Evolutionary conservation across 129 eudicot species (phyloP), one percentile per base, ranked within the genome.

Genomic region (Dittrichia graveolens): DNA sequence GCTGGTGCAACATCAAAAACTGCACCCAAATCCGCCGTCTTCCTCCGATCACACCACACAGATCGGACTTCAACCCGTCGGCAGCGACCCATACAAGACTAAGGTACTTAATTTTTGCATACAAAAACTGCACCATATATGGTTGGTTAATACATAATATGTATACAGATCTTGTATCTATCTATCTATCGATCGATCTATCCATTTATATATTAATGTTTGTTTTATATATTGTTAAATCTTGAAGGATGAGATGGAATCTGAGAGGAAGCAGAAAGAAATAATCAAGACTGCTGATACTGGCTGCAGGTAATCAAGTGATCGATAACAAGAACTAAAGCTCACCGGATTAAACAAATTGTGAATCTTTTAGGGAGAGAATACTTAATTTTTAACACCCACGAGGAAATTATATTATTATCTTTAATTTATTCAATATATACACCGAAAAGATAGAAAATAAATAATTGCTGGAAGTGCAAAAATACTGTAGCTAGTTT

Each of bases 1-100:
- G 6, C n/a, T 15, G 85, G 80, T 79, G 95, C 86, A 77, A 74
- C 78, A 58, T 54, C 83, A 44, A 43, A 72, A 48, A 69, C 59
- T 73, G 82, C 72, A 78, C 84, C 79, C 83, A 77, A 52, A 65
- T 64, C 66, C 70, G 14, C 49, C 65, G 37, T 14, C 69, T 39
- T 49, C 69, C 69, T 19, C 72, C 66, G 78, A 79, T 81, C 80
- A 67, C 39, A 35, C 44, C 41, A 42, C 41, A 5, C 54, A 61
- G 80, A 86, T 72, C 78, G 73, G 67, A 42, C 43, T 13, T 64
- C 74, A 58, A 65, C 76, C 57, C 11, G 4, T 78, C 35, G 42
- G 44, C 45, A 40, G 47, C 3, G 24, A 57, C 39, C 19, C 12
- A 55, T 47, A 80, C 49, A 53, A 80, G 9, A 16, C 50, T 37